phyloP scores from a whole-genome alignment of 2,329 filamentous ascomycete genomes.

The Fusarium annulatum region DNA sequence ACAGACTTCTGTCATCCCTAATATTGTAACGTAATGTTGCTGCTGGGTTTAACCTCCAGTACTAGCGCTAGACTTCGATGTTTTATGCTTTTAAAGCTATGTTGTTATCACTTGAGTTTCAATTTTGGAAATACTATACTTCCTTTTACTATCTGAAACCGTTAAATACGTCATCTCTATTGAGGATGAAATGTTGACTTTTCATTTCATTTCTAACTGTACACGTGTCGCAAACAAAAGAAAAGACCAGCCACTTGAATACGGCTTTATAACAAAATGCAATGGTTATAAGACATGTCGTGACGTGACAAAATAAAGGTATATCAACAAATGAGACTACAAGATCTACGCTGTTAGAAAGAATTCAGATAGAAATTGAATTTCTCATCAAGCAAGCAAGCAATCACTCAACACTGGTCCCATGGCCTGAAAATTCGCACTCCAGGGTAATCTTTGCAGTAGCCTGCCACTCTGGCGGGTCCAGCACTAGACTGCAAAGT shows the following conservation, averaged over 20 bases:
- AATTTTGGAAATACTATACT: too few species aligned
- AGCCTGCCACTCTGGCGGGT: not conserved
- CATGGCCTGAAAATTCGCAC: not conserved
- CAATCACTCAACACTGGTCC: too few species aligned
- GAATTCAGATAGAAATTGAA: accelerated
- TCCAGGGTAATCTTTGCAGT: not conserved
- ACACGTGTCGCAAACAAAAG: too few species aligned
- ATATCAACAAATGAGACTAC: too few species aligned
- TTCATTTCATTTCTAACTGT: too few species aligned
- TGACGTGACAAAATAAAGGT: too few species aligned
- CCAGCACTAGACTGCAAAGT: not conserved
- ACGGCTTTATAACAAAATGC: too few species aligned
- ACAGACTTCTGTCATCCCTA: too few species aligned
- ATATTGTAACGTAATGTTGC: accelerated
- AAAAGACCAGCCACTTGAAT: too few species aligned
- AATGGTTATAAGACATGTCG: too few species aligned
- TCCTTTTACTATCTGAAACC: not conserved
- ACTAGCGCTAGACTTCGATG: too few species aligned
- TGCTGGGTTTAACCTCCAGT: too few species aligned
- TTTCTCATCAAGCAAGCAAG: accelerated
- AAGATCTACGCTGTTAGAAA: accelerated
- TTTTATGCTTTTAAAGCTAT: accelerated
- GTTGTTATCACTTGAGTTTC: accelerated
- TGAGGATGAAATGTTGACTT: not conserved
- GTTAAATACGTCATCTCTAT: not conserved